phyloP scores from a whole-genome alignment of 257 asterid species.

The Handroanthus guayacan region DNA sequence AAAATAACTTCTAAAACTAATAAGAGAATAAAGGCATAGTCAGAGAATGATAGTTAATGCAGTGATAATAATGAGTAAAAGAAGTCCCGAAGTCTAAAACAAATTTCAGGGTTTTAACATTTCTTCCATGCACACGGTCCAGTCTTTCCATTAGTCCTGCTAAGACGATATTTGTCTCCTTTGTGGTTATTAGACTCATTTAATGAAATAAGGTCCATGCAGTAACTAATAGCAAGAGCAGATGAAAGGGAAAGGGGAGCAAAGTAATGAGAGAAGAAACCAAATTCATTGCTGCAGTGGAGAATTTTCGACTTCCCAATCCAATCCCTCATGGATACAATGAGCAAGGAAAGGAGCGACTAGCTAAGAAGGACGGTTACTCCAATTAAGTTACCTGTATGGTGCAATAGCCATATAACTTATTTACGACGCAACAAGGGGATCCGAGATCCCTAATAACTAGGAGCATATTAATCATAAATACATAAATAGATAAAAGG shows the following conservation, averaged over 20 bases:
- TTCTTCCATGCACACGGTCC: background rate
- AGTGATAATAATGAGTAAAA: background rate
- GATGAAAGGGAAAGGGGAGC: background rate
- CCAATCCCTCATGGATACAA: background rate
- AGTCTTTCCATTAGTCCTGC: background rate
- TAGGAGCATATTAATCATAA: background rate
- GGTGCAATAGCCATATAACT: slow-evolving; percentile 4
- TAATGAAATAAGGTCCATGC: background rate
- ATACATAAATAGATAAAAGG: background rate
- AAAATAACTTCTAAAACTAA: background rate
- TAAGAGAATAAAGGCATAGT: background rate
- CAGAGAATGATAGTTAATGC: background rate
- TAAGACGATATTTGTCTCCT: background rate
- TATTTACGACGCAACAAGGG: background rate
- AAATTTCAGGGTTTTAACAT: background rate
- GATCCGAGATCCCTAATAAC: background rate
- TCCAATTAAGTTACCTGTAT: background rate
- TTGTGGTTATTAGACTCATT: background rate
- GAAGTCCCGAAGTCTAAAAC: background rate
- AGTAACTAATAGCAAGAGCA: slow-evolving; percentile 2
- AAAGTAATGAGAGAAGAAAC: background rate
- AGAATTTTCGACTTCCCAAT: background rate
- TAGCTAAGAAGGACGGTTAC: background rate
- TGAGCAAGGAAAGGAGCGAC: background rate
- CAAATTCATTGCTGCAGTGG: background rate